phyloP scores from a whole-genome alignment of 805 yeast genomes.

The Sporopachydermia lactativora region DNA sequence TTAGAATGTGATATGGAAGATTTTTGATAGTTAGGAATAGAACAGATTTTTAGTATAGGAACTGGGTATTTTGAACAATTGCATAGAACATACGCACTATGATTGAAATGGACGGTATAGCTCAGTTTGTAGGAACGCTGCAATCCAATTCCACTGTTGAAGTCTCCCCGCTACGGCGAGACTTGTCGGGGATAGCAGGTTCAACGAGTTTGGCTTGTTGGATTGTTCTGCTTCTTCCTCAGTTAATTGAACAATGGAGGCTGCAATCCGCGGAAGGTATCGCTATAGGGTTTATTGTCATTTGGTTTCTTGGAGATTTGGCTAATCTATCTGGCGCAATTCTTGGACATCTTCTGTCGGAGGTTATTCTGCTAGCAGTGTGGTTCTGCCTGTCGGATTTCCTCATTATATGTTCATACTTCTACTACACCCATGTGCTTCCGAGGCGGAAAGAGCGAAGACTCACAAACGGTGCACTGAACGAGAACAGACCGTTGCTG shows the following conservation, averaged over 20 bases:
- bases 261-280: slow-evolving; percentile 64
- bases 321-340: slow-evolving; percentile 53
- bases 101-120: too few species aligned
- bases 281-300: slow-evolving; percentile 47
- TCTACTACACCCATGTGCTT: slow-evolving; percentile 37
- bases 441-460: slow-evolving; percentile 20
- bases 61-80: too few species aligned
- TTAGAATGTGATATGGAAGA: too few species aligned
- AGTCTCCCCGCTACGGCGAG: slow-evolving; percentile 21
- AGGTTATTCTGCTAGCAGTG: slow-evolving; percentile 52
- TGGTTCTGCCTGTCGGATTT: slow-evolving; percentile 70
- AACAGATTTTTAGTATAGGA: too few species aligned
- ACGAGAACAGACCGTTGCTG: slow-evolving; percentile 10
- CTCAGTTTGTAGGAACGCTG: background rate
- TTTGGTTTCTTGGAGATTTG: slow-evolving; percentile 65
- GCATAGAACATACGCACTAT: too few species aligned
- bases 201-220: slow-evolving; percentile 65
- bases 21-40: too few species aligned
- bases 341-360: slow-evolving; percentile 58
- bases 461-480: slow-evolving; percentile 10
- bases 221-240: slow-evolving; percentile 66
- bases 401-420: slow-evolving; percentile 40
- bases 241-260: slow-evolving; percentile 69
- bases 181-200: slow-evolving; percentile 51
- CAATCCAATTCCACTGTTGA: background rate